These are phyloP conservation scores for Ustilago cynodontis DNA, from an alignment of 1,284 basidiomycete genomes.

Conservation along the genomic window DNA sequence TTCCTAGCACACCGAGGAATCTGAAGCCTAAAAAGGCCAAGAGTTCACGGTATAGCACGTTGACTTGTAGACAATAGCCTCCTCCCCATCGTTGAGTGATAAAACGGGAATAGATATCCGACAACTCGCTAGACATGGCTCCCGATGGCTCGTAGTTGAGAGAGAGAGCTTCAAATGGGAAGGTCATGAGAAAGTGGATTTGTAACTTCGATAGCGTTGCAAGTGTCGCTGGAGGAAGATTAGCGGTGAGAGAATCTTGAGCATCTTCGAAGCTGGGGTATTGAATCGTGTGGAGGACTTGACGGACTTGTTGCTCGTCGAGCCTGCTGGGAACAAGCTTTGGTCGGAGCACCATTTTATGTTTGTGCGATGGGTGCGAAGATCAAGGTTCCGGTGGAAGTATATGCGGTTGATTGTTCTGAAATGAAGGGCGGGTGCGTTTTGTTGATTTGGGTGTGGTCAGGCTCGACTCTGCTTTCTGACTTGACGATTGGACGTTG, in stretches of 20 bases:
- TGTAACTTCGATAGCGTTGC: constrained; percentile 30
- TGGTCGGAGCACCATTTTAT: constrained; percentile 28
- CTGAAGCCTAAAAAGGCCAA: constrained; percentile 27
- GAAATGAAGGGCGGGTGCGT: too few species aligned
- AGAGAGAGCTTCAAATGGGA: constrained; percentile 48
- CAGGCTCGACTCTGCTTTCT: too few species aligned
- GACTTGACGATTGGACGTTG: too few species aligned
- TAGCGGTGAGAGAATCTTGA: not conserved
- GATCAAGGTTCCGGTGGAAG: too few species aligned
- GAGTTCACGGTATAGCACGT: constrained; percentile 36
- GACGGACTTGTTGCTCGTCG: constrained; percentile 26
- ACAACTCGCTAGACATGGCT: constrained; percentile 4
- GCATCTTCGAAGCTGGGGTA: constrained; percentile 35
- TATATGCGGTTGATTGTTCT: too few species aligned
- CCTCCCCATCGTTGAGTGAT: constrained; percentile 15
- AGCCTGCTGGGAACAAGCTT: constrained; percentile 18
- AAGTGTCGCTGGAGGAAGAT: constrained; percentile 21
- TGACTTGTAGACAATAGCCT: constrained; percentile 53
- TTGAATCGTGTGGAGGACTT: constrained; percentile 17
- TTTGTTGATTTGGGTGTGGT: too few species aligned
- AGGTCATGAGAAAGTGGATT: constrained; percentile 39
- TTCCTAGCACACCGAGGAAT: constrained; percentile 24
- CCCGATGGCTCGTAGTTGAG: constrained; percentile 44
- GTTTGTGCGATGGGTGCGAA: too few species aligned
- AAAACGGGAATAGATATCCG: constrained; percentile 29